Conservation (phyloP, 257 asterid genomes). For the Penstemon davidsonii region DNA sequence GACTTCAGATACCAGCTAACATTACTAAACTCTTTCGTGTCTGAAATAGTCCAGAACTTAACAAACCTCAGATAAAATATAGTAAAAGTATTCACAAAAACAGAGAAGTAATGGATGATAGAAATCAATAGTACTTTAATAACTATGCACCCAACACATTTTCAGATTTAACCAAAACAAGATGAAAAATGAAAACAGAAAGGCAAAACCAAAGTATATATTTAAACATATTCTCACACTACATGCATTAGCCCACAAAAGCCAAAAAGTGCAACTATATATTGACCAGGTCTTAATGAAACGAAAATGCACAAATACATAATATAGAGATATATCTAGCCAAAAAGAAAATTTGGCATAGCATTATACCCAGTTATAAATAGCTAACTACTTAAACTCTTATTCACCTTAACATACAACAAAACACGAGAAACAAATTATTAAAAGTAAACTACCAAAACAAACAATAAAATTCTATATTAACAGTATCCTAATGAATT, state of each 20-base stretch:
- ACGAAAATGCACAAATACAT: no score
- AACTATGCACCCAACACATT: neutral
- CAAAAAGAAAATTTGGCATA: no score
- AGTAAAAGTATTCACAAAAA: neutral
- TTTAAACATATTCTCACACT: no score
- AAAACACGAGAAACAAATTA: no score
- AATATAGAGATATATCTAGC: no score
- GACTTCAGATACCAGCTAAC: neutral
- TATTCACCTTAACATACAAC: no score
- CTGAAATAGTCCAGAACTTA: neutral
- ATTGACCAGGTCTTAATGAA: no score
- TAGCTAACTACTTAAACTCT: no score
- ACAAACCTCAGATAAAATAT: neutral
- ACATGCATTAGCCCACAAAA: neutral
- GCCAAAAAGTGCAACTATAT: neutral
- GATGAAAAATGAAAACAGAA: neutral
- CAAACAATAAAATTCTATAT: neutral
- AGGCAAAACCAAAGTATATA: neutral
- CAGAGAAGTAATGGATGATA: neutral
- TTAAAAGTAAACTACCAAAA: neutral
- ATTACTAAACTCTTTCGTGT: neutral
- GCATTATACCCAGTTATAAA: no score
- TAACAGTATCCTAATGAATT: neutral
- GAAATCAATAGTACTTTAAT: neutral
- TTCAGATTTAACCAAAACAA: neutral